Evolutionary conservation across 768 basidiomycete species (phyloP).

Genomic region (Hericium coralloides): DNA sequence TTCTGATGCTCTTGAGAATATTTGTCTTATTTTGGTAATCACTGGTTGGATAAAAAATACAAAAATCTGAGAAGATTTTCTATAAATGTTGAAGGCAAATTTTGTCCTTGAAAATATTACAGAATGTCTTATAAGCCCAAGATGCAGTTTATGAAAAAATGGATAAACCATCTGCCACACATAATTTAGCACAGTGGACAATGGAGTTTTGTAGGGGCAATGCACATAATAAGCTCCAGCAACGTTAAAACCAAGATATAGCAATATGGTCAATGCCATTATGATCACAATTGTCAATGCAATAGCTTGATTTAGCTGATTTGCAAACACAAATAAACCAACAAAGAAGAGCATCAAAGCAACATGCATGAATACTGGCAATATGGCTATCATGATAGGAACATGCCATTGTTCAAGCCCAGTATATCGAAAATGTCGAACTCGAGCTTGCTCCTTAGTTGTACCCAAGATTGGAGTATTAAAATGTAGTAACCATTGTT

Average conservation of each 20-base stretch:
- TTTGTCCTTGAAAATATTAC: not conserved
- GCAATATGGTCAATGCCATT: not conserved
- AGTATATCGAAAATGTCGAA: not conserved
- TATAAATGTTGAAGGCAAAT: not conserved
- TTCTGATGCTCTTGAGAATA: too few species aligned
- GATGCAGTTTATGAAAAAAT: too few species aligned
- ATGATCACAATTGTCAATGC: not conserved
- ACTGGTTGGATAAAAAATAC: not conserved
- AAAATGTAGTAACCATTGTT: not conserved
- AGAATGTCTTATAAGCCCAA: not conserved
- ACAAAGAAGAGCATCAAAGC: not conserved
- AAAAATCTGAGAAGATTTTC: not conserved
- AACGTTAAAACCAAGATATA: not conserved
- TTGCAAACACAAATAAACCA: not conserved
- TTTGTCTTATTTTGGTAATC: not conserved
- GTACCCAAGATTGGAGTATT: not conserved
- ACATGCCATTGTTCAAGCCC: not conserved
- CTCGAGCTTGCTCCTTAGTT: not conserved
- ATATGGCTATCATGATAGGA: not conserved
- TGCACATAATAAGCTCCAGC: not conserved
- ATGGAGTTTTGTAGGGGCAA: not conserved
- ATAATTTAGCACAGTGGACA: not conserved
- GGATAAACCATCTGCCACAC: not conserved
- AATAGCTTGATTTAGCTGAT: not conserved
- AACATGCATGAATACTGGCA: not conserved